Evolutionary conservation across 768 basidiomycete genomes (phyloP), one percentile per base, ranked within the genome.

Genomic region (Mycena vitilis): DNA sequence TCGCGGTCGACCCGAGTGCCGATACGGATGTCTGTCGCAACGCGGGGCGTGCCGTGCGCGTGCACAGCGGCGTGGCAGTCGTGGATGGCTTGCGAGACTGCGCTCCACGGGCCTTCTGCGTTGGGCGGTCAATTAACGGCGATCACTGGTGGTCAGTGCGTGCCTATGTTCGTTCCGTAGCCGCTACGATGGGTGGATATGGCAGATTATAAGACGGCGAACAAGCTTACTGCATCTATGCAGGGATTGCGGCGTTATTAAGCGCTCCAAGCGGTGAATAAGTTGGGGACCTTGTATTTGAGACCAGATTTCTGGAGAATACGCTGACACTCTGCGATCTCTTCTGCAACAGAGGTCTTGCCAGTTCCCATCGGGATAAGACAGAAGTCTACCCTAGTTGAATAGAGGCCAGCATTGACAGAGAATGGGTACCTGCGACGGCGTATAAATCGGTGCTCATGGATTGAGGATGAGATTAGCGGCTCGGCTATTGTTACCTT

Each of bases 1-100:
- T 86, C 81, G 67, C 90, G 87, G 78, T 96, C 87, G 25, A 87
- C 85, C 53, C 96, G 89, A 1, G 97, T 98, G 49, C 97, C 97
- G 60, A 99, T 96, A 34, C 97, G 91, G 67, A 98, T 93, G 80
- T 99, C 96, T 15, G 96, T 97, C 13, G 94, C 94, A 60, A 96
- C 86, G 59, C 91, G 88, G 18, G 89, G 88, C 0, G 88, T 86
- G 25, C 93, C 94, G 76, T 87, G 85, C 0, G 86, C 88, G 70
- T 96, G 95, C 7, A 96, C 91, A 2, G 94, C 95, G 30, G 86
- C 86, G 76, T 99, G 97, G 76, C 95, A 98, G 68, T 92, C 93
- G 71, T 95, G 93, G 69, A 99, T 98, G 2, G 91, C 95, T 72
- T 91, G 84, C 65, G 87, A 90, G 47, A 99, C 97, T 58, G 88